These are phyloP conservation scores for Lasiodiplodia gonubiensis DNA, from an alignment of 2,329 filamentous ascomycete genomes.

Conservation along the genomic window DNA sequence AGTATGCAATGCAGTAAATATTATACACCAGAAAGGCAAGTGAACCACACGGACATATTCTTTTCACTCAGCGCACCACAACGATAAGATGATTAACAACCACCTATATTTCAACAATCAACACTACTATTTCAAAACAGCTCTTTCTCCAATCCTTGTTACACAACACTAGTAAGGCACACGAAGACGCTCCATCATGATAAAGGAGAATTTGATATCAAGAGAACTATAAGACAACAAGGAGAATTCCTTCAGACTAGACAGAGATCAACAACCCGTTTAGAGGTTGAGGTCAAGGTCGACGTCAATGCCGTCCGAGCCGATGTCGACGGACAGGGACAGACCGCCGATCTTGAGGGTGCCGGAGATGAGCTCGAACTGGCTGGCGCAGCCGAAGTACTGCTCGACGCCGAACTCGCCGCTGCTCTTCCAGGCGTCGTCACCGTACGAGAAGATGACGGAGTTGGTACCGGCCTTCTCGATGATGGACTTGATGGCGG, in stretches of 20 bases:
- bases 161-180: not conserved
- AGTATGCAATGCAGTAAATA: not conserved
- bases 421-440: conserved; percentile 82
- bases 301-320: conserved; percentile 27
- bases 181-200: conserved; percentile 19
- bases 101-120: conserved; percentile 9
- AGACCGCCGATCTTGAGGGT: conserved; percentile 28
- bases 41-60: not conserved
- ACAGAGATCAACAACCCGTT: not conserved
- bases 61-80: not conserved
- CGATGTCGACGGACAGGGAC: conserved; percentile 23
- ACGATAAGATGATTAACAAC: not conserved
- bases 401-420: conserved; percentile 77
- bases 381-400: conserved; percentile 72
- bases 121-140: conserved; percentile 3
- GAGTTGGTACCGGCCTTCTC: conserved; percentile 68
- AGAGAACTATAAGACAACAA: not conserved
- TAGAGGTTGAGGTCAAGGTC: conserved; percentile 28
- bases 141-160: not conserved
- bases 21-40: conserved; percentile 23
- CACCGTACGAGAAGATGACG: conserved; percentile 80
- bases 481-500: conserved; percentile 75
- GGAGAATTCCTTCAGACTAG: conserved; percentile 1
- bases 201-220: not conserved
- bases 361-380: conserved; percentile 50